phyloP scores from a whole-genome alignment of 2,329 filamentous ascomycete genomes.

The Coniochaeta ligniaria region DNA sequence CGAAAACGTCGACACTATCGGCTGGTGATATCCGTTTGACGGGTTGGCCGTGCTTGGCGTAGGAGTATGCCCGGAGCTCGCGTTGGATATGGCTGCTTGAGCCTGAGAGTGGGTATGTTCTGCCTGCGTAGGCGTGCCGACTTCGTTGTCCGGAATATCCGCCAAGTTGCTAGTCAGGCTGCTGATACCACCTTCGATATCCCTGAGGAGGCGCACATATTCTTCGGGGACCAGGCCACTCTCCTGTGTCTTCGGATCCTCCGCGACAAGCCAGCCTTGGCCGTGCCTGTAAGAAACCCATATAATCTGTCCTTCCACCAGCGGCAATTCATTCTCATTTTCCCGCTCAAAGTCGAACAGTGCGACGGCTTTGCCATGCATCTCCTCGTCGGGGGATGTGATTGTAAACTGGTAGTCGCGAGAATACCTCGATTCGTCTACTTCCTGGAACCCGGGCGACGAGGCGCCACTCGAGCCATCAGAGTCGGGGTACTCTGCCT shows the following conservation, averaged over 20 bases:
- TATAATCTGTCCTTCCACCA: slow-evolving; percentile 92
- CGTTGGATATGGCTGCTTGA: slow-evolving; percentile 14
- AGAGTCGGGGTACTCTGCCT: slow-evolving; percentile 48
- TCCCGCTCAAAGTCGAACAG: slow-evolving; percentile 92
- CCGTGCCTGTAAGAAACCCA: slow-evolving; percentile 94
- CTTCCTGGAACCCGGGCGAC: slow-evolving; percentile 49
- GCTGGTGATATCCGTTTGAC: slow-evolving; percentile 60
- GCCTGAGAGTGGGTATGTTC: slow-evolving; percentile 35
- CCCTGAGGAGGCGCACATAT: slow-evolving; percentile 84
- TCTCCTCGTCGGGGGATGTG: slow-evolving; percentile 91
- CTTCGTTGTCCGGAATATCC: slow-evolving; percentile 48
- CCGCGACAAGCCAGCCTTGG: slow-evolving; percentile 94
- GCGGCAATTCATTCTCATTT: slow-evolving; percentile 90
- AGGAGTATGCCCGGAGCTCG: slow-evolving; percentile 19
- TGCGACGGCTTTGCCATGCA: slow-evolving; percentile 93
- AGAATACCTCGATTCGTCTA: slow-evolving; percentile 75
- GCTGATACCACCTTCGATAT: slow-evolving; percentile 85
- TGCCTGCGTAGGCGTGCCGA: slow-evolving; percentile 54
- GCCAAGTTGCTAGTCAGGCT: slow-evolving; percentile 57
- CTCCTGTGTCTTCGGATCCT: slow-evolving; percentile 90
- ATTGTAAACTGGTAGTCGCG: slow-evolving; percentile 93
- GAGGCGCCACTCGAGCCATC: slow-evolving; percentile 52
- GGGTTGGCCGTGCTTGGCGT: slow-evolving; percentile 23
- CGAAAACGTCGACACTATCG: slow-evolving; percentile 61
- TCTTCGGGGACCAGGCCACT: slow-evolving; percentile 94